Percentiles rank a stretch among this genome's conserved stretches.
Conservation (phyloP, 345 rosid species). For the Aquilaria yunnanensis region DNA sequence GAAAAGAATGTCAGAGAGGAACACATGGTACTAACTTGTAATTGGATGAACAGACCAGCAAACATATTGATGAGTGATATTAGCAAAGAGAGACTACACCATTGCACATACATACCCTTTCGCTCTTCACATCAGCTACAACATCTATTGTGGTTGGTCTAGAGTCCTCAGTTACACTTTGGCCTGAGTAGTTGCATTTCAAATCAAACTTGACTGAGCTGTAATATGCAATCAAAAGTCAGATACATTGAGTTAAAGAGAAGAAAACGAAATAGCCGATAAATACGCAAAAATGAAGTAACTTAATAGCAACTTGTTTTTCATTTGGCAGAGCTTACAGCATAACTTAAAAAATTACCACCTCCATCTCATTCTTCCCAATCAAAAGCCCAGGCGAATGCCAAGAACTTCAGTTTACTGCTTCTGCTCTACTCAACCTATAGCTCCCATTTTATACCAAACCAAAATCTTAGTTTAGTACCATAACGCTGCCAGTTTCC, state of each 20-base stretch:
- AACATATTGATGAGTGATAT: neutral
- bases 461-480: too few relatives aligned
- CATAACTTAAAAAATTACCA: too few relatives aligned
- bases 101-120: conserved; percentile 39
- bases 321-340: too few relatives aligned
- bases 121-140: conserved; percentile 68
- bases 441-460: too few relatives aligned
- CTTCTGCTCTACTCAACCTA: too few relatives aligned
- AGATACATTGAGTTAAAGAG: conserved; percentile 1
- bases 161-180: conserved; percentile 35
- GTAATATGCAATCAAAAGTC: conserved; percentile 3
- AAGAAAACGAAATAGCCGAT: neutral
- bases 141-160: conserved; percentile 60
- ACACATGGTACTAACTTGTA: neutral
- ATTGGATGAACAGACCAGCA: conserved; percentile 4
- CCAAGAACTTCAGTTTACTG: too few relatives aligned
- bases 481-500: too few relatives aligned
- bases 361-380: too few relatives aligned
- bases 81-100: neutral
- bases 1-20: conserved; percentile 16
- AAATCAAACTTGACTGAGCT: conserved; percentile 53
- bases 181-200: conserved; percentile 55
- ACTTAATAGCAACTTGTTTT: too few relatives aligned
- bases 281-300: too few relatives aligned
- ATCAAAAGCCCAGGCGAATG: too few relatives aligned